Evolutionary conservation across 1,284 basidiomycete species (phyloP), one percentile per base, ranked within the genome.

Genomic region (Meripilus lineatus): DNA sequence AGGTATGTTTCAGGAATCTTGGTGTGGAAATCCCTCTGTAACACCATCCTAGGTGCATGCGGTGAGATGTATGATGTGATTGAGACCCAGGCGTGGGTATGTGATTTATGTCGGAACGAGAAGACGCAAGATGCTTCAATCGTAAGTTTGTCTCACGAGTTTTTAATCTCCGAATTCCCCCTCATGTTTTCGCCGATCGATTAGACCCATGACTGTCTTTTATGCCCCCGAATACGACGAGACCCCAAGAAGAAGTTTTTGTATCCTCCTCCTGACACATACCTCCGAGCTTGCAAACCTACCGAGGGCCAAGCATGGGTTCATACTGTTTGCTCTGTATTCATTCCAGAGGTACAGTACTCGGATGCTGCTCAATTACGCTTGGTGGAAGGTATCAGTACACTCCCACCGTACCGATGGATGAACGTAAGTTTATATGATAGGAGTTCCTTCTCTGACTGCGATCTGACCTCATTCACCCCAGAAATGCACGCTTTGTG

Each of bases 271-370:
- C 57, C 75, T 2, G 83, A 89, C 54, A 78, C 80, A 13, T 84
- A 86, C 54, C 69, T 97, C 30, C 84, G 91, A 32, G 88, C 84
- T 3, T 83, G 89, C 60, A 97, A 97, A 62, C 90, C 90, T 4
- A 97, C 94, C 0, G 95, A 98, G 67, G 88, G 90, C 21, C 86
- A 89, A 63, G 89, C 90, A 49, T 97, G 93, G 91, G 84, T 84
- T 1, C 95, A 99, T 61, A 71, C 93, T 17, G 64, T 97, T 1
- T 98, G 95, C 66, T 80, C 93, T 1, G 79, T 89, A 1, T 98
- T 93, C 67, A 80, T 84, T 24, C 85, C 87, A 3, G 93, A 96
- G 57, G 69, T 94, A 5, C 72, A 71, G 15, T 95, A 86, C 63
- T 85, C 87, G 18, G 84, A 93, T 61, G 75, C 87, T 0, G 57